Conservation (phyloP, 139 green algal genomes). For the Coccomyxa sp. region DNA sequence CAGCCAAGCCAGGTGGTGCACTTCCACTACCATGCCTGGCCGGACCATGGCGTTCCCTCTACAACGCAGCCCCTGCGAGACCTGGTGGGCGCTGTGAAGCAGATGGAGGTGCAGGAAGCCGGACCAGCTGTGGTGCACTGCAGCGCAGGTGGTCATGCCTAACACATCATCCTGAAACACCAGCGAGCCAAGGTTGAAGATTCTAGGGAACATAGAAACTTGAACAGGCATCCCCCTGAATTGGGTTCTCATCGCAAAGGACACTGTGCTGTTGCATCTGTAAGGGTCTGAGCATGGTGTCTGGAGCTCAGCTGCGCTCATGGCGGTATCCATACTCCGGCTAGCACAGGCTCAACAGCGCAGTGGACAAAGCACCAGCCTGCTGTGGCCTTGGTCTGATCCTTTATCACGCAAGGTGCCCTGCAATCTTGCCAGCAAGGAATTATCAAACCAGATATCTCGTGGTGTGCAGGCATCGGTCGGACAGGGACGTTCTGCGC, state of each 20-base stretch:
- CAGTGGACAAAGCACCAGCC: background rate
- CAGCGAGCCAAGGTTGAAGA: background rate
- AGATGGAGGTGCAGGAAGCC: background rate
- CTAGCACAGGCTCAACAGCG: background rate
- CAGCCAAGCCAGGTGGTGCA: constrained; percentile 15
- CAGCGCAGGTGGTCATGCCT: constrained; percentile 55
- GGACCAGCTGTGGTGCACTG: constrained; percentile 59
- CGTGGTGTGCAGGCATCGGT: constrained; percentile 71
- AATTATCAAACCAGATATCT: background rate
- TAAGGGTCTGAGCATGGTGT: background rate
- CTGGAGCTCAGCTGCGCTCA: background rate
- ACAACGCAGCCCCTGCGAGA: constrained; percentile 35
- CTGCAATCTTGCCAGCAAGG: background rate
- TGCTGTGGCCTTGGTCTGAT: background rate
- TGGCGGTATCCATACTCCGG: background rate
- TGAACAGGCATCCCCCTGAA: background rate
- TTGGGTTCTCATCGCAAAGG: background rate
- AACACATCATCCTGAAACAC: background rate
- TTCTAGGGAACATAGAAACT: background rate
- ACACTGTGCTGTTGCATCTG: background rate
- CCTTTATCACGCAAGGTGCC: background rate
- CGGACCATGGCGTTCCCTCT: constrained; percentile 61
- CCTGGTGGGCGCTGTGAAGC: constrained; percentile 32
- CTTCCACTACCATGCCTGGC: constrained; percentile 51
- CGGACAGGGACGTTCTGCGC: constrained; percentile 79